These are phyloP conservation scores for Cordyceps pruinosa DNA, from an alignment of 2,329 filamentous ascomycete species.

Conservation along the genomic window DNA sequence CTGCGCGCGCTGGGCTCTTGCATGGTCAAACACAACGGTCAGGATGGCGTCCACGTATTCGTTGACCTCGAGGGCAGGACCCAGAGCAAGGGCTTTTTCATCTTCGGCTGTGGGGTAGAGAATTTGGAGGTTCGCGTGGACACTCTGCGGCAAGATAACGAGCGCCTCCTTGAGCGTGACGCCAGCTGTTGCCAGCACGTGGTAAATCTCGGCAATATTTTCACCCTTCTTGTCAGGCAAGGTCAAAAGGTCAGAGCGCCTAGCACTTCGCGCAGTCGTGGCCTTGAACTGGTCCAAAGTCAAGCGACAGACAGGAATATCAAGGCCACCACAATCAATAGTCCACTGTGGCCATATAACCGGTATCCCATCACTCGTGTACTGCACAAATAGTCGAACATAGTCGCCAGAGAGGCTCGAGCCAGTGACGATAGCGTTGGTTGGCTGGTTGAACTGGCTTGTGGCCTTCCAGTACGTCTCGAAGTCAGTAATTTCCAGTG, in stretches of 20 bases:
- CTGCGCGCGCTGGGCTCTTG: slow-evolving; percentile 56
- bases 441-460: slow-evolving; percentile 74
- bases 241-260: slow-evolving; percentile 35
- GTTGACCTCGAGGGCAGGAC: slow-evolving; percentile 77
- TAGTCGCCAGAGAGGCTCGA: slow-evolving; percentile 96
- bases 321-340: slow-evolving; percentile 65
- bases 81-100: slow-evolving; percentile 61
- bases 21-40: slow-evolving; percentile 84
- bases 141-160: slow-evolving; percentile 62
- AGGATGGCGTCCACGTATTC: slow-evolving; percentile 77
- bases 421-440: slow-evolving; percentile 83
- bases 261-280: slow-evolving; percentile 38
- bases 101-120: slow-evolving; percentile 75
- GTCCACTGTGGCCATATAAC: slow-evolving; percentile 85
- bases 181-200: slow-evolving; percentile 66
- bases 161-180: slow-evolving; percentile 75
- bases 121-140: slow-evolving; percentile 89
- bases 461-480: slow-evolving; percentile 99
- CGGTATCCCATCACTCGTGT: slow-evolving; percentile 80
- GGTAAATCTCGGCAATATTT: slow-evolving; percentile 60
- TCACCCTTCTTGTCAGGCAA: slow-evolving; percentile 41
- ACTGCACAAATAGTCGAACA: slow-evolving; percentile 81
- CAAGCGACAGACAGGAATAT: slow-evolving; percentile 75
- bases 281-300: slow-evolving; percentile 64
- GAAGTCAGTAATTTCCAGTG: slow-evolving; percentile 94